Percentiles rank a stretch among this genome's conserved stretches.
phyloP scores from a whole-genome alignment of 352 stramenopile genomes.

The Hyaloperonospora brassicae region DNA sequence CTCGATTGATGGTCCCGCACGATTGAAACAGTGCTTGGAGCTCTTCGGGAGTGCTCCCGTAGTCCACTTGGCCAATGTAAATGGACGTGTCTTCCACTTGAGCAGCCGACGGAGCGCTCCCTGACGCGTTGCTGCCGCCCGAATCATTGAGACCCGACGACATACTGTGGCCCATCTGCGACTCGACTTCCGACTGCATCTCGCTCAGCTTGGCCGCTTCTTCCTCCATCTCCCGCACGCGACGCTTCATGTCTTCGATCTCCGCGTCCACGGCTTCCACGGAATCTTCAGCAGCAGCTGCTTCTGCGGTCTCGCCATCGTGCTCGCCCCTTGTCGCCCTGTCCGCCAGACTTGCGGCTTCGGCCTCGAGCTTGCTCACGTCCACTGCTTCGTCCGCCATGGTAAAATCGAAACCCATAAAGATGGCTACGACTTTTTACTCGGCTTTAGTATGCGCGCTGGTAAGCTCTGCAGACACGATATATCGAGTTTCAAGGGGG shows the following conservation, averaged over 20 bases:
- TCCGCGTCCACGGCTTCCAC: slow-evolving; percentile 48
- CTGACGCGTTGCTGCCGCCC: slow-evolving; percentile 14
- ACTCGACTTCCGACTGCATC: slow-evolving; percentile 79
- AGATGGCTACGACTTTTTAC: no score
- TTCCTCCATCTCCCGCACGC: slow-evolving; percentile 76
- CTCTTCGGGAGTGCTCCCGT: slow-evolving; percentile 93
- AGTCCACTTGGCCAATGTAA: slow-evolving; percentile 96
- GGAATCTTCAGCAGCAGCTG: slow-evolving; percentile 16
- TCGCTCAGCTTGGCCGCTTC: slow-evolving; percentile 75
- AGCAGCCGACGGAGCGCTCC: slow-evolving; percentile 17
- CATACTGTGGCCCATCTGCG: slow-evolving; percentile 67
- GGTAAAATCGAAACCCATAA: not conserved
- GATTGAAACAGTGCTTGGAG: slow-evolving; percentile 94
- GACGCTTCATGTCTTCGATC: slow-evolving; percentile 82
- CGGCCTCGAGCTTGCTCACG: slow-evolving; percentile 42
- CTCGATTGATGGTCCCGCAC: slow-evolving; percentile 94
- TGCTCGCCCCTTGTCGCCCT: slow-evolving; percentile 8
- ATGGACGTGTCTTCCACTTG: slow-evolving; percentile 79
- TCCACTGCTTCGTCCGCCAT: slow-evolving; percentile 43
- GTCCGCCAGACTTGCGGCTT: slow-evolving; percentile 32
- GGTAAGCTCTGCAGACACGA: no score
- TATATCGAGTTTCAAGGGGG: no score
- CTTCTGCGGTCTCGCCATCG: slow-evolving; percentile 3
- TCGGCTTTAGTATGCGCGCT: no score
- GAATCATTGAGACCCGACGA: slow-evolving; percentile 37